Conservation (phyloP, 768 basidiomycete species). For the Collybia mongolica region DNA sequence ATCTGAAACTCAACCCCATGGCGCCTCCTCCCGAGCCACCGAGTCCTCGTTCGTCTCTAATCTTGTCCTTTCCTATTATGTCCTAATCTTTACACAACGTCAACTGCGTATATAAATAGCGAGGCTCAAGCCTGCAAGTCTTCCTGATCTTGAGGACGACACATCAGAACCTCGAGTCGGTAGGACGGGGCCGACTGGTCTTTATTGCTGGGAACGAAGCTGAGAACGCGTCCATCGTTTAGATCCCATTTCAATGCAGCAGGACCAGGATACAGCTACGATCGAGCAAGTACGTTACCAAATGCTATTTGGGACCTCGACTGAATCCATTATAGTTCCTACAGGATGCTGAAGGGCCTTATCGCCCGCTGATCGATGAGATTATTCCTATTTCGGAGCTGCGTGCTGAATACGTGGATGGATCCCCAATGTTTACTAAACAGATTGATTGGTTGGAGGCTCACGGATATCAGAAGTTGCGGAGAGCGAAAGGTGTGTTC, state of each 20-base stretch:
- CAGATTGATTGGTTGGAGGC: conserved; percentile 73
- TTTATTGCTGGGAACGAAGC: neutral
- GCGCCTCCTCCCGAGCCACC: conserved; percentile 1
- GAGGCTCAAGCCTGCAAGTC: conserved; percentile 9
- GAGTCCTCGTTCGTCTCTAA: conserved; percentile 12
- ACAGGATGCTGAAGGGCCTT: conserved; percentile 3
- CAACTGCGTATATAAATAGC: conserved; percentile 8
- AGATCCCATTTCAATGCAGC: conserved; percentile 7
- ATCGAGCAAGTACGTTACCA: conserved; percentile 20
- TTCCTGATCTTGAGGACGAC: conserved; percentile 15
- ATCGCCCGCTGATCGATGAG: conserved; percentile 53
- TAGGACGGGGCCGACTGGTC: conserved; percentile 3
- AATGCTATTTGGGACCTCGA: neutral
- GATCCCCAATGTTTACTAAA: conserved; percentile 55
- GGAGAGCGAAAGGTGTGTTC: conserved; percentile 66
- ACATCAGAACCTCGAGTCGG: conserved; percentile 4
- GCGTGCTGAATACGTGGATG: conserved; percentile 65
- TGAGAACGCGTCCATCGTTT: neutral
- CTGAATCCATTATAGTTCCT: neutral
- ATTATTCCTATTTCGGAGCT: conserved; percentile 53
- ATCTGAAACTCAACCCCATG: neutral
- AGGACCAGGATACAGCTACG: conserved; percentile 18
- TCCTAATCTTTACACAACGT: neutral
- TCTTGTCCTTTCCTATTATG: neutral
- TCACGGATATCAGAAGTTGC: conserved; percentile 63